Evolutionary conservation across 2,329 filamentous ascomycete species (phyloP).

Genomic region (Pyricularia grisea): DNA sequence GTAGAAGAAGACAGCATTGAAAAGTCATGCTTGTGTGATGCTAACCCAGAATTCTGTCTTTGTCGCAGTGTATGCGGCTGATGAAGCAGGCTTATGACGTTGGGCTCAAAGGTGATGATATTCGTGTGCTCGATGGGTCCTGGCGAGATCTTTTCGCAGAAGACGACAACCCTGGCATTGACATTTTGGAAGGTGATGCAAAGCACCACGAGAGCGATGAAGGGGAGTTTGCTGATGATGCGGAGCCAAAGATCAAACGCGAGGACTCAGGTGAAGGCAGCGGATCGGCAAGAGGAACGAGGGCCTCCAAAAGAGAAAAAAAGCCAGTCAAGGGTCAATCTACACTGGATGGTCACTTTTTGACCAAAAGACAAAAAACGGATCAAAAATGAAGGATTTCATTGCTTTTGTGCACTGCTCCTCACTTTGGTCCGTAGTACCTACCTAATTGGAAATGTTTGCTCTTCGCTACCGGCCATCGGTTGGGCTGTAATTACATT

Average conservation of each 20-base stretch:
- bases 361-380: constrained; percentile 7
- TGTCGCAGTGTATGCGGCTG: neutral
- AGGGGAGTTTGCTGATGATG: constrained; percentile 3
- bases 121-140: neutral
- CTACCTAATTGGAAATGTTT: too few species aligned
- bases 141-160: constrained; percentile 1
- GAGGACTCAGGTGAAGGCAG: neutral
- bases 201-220: constrained; percentile 2
- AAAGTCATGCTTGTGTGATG: neutral
- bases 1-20: neutral
- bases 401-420: too few species aligned
- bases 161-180: neutral
- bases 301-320: neutral
- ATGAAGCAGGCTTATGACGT: constrained; percentile 4
- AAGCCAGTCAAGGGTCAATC: constrained; percentile 1
- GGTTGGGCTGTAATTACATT: too few species aligned
- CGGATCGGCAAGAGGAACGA: neutral
- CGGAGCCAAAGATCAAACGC: neutral
- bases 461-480: too few species aligned
- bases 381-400: neutral
- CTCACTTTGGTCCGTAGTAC: too few species aligned
- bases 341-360: constrained; percentile 1
- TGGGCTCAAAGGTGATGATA: constrained; percentile 1
- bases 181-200: neutral
- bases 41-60: neutral